These are phyloP conservation scores for Neofusicoccum ribis DNA, from an alignment of 2,329 filamentous ascomycete genomes.

Conservation along the genomic window DNA sequence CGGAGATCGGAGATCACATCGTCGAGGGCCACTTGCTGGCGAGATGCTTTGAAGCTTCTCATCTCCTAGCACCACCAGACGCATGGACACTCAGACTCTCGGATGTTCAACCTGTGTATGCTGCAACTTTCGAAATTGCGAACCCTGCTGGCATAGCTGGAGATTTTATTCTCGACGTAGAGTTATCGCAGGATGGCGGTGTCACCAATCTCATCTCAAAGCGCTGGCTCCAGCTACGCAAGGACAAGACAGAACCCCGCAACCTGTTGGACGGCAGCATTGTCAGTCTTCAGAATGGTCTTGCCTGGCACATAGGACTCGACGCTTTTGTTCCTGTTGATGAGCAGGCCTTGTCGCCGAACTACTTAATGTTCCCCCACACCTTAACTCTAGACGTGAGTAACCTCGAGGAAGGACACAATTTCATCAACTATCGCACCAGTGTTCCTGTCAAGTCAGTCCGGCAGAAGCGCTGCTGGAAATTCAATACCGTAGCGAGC, in stretches of 20 bases:
- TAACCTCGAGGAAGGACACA: background rate
- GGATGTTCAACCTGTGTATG: conserved; percentile 5
- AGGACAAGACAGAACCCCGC: background rate
- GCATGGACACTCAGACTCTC: background rate
- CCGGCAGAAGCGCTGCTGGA: conserved; percentile 3
- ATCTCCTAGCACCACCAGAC: background rate
- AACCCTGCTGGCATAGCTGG: background rate
- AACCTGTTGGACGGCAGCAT: conserved; percentile 7
- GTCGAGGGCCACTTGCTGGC: background rate
- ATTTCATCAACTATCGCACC: background rate
- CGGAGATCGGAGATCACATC: conserved; percentile 4
- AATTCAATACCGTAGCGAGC: background rate
- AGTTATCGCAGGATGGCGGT: background rate
- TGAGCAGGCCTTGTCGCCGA: background rate
- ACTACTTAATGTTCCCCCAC: background rate
- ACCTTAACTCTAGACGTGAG: background rate
- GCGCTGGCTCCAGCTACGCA: background rate
- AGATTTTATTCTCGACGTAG: background rate
- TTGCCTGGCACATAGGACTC: conserved; percentile 13
- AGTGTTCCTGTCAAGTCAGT: background rate
- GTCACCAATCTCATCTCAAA: background rate
- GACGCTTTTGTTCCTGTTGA: background rate
- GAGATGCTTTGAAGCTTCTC: background rate
- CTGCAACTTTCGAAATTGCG: conserved; percentile 10
- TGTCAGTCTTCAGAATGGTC: background rate